Conservation (phyloP, 2,329 filamentous ascomycete genomes). For the Dendrostoma leiphaemia region DNA sequence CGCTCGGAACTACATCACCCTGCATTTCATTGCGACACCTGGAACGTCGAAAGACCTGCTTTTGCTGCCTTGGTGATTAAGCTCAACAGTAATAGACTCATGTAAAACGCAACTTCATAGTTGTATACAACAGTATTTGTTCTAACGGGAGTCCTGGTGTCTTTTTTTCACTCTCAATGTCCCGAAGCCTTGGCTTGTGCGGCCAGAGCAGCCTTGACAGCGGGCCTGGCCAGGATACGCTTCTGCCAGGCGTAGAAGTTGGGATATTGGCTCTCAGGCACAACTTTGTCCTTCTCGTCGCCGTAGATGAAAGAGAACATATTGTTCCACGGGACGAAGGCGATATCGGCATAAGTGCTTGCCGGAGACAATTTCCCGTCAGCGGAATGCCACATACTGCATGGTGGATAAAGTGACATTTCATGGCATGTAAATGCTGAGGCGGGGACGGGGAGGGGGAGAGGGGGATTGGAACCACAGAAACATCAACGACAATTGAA, state of each 20-base stretch:
- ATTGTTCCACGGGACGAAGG: conserved; percentile 22
- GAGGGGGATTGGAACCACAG: not conserved
- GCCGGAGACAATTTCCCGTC: no score
- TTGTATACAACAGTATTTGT: not conserved
- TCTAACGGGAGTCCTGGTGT: not conserved
- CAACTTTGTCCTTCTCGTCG: conserved; percentile 22
- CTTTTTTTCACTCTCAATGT: not conserved
- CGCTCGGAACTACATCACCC: no score
- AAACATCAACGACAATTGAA: not conserved
- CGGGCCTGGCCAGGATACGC: conserved; percentile 29
- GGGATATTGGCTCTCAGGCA: conserved; percentile 32
- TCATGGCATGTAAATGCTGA: no score
- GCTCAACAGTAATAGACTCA: no score
- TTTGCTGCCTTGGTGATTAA: no score
- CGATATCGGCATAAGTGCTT: conserved; percentile 26
- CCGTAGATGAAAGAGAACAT: conserved; percentile 17
- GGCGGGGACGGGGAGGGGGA: no score
- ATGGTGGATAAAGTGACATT: no score
- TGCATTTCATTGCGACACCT: no score
- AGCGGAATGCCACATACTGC: no score
- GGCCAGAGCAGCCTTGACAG: conserved; percentile 22
- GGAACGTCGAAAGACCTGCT: no score
- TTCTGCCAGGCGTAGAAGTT: conserved; percentile 35
- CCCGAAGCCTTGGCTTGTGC: not conserved
- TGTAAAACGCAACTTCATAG: no score